Base-by-base conservation (phyloP, 1,284 basidiomycete species). In the Blastosporella zonata region DNA sequence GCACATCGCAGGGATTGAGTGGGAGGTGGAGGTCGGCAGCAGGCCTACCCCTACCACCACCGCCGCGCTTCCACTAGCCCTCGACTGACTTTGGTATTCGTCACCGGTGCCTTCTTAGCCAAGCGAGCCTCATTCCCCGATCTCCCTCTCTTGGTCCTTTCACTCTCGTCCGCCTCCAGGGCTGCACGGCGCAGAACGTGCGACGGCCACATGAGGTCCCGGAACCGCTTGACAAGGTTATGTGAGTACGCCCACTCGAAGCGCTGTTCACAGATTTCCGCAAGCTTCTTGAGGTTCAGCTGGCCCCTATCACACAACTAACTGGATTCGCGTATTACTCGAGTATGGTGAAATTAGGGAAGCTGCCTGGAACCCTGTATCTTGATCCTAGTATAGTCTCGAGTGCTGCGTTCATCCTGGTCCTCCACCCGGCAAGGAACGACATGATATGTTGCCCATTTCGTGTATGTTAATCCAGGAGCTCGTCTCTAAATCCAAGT, bases 221-320 rank as follows among this genome's bases (percentile, higher is more conserved):
- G 59, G 55, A 77, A 75, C 6, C 71, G 62, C 39, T 72, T 66
- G 38, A 75, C 55, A 41, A 77, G 69, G 6, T 53, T 56, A 4
- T 72, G 67, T 41, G 60, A 66, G 29, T 71, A 69, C 0, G 75
- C 78, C 80, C 81, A 83, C 50, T 83, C 80, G 55, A 83, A 82
- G 48, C 72, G 72, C 34, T 65, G 59, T 59, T 82, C 80, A 59
- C 79, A 81, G 46, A 80, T 68, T 3, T 63, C 67, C 7, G 76
- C 78, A 15, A 78, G 58, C 15, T 66, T 67, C 10, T 71, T 67
- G 17, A 82, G 59, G 59, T 74, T 66, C 25, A 72, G 49, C 34
- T 71, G 59, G 12, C 58, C 60, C 12, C 47, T 60, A 39, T 68
- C 68, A 10, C 64, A 56, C 42, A 71, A 47, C 53, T 56, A 57